Evolutionary conservation across 805 yeast species (phyloP), one percentile per base, ranked within the genome.

Genomic region (Saturnispora serradocipensis): DNA sequence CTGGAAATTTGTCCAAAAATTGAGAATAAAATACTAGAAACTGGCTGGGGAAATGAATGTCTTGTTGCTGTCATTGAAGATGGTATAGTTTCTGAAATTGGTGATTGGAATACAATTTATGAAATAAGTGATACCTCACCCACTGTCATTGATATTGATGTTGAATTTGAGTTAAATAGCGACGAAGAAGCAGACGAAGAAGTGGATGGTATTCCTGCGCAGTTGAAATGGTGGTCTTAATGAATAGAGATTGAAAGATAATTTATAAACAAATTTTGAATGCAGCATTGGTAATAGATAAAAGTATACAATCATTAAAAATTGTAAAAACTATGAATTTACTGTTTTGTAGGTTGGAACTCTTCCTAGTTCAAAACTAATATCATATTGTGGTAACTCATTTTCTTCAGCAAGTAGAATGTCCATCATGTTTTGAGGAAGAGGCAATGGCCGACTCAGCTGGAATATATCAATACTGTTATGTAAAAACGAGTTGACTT

Each of bases 41-140:
- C 68, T 43, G 74, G 71, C 38, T 56, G 80, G 30, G 84, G 83
- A 3, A 75, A 74, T 59, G 72, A 71, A 46, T 76, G 82, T 57
- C 66, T 69, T 42, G 60, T 76, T 55, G 60, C 75, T 32, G 76
- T 78, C 54, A 59, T 59, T 15, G 60, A 67, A 46, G 67, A 70
- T 53, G 53, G 67, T 50, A 44, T 67, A 46, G 54, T 72, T 56
- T 58, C 65, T 59, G 65, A 68, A 57, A 43, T 55, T 13, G 47
- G 51, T 32, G 51, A 49, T 43, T 49, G 51, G 51, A 40, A 20
- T 13, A 34, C 30, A 15, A 15, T 25, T 22, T 13, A 11, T 40
- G 13, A 30, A 49, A 11, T 22, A 3, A 9, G 47, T 8, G 13
- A 38, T 16, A 15, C 7, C 11, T 18, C n/a, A 38, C 15, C 22